Evolutionary conservation across 2,329 filamentous ascomycete genomes (phyloP).

Genomic region (Penicillium sp.): DNA sequence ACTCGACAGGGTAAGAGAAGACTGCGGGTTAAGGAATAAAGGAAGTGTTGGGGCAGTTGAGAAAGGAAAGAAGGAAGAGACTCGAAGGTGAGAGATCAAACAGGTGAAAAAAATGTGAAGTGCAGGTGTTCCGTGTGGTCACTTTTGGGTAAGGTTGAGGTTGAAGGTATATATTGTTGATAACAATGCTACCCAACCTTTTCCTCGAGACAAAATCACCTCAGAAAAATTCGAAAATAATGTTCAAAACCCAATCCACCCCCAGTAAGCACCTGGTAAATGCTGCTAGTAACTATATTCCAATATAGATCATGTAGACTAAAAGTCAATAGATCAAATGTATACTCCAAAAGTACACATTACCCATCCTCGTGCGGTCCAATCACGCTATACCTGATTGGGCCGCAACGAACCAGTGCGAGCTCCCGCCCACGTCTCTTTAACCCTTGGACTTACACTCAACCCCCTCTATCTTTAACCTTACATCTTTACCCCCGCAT

Average conservation of each 20-base stretch:
- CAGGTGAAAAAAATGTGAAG: too few species aligned
- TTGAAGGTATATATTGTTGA: too few species aligned
- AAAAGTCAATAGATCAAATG: too few species aligned
- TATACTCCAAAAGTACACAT: background rate
- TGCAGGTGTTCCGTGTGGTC: too few species aligned
- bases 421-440: slow-evolving; percentile 12
- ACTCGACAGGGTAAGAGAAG: background rate
- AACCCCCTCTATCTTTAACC: slow-evolving; percentile 16
- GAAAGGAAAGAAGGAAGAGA: background rate
- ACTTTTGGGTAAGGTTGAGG: too few species aligned
- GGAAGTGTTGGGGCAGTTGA: too few species aligned
- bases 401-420: slow-evolving; percentile 12
- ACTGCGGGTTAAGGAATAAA: background rate
- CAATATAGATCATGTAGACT: background rate
- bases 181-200: too few species aligned
- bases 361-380: slow-evolving; percentile 11
- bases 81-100: background rate
- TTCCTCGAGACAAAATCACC: too few species aligned
- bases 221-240: too few species aligned
- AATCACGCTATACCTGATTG: slow-evolving; percentile 22
- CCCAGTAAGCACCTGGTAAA: too few species aligned
- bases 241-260: too few species aligned
- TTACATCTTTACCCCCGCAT: slow-evolving; percentile 3
- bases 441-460: slow-evolving; percentile 11
- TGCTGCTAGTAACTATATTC: too few species aligned